A percentile compares a stretch with the other conserved stretches of the same genome.
Evolutionary conservation across 2,329 filamentous ascomycete species (phyloP).

Genomic region (Ascochyta koolunga): DNA sequence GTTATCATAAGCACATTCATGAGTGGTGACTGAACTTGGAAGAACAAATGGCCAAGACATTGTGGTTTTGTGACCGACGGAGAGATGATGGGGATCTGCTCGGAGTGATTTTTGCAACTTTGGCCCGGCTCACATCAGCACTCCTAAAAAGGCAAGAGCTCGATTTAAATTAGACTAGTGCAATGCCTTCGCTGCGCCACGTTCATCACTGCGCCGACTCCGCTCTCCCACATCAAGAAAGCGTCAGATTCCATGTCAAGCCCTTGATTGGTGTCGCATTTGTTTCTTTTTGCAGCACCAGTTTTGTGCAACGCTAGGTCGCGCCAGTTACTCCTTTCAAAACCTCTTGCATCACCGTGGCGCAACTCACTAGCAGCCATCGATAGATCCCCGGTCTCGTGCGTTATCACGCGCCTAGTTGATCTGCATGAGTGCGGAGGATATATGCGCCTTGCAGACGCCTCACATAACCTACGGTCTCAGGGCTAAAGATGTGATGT

Average conservation of each 20-base stretch:
- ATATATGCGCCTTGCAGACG: constrained; percentile 14
- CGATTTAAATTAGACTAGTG: neutral
- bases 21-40: neutral
- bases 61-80: neutral
- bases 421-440: constrained; percentile 6
- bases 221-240: neutral
- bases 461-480: constrained; percentile 2
- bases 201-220: neutral
- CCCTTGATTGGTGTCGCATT: neutral
- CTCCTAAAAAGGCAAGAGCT: neutral
- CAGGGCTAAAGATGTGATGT: neutral
- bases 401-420: neutral
- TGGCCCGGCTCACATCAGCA: constrained; percentile 7
- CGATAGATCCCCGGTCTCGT: neutral
- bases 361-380: neutral
- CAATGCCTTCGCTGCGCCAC: neutral
- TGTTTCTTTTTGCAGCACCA: constrained; percentile 1
- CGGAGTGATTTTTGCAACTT: neutral
- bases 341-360: neutral
- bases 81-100: neutral
- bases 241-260: neutral
- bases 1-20: neutral
- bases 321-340: neutral
- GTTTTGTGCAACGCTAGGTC: constrained; percentile 3
- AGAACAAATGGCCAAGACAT: neutral